A percentile compares a stretch with the other conserved stretches of the same genome.
phyloP scores from a whole-genome alignment of 2,329 filamentous ascomycete species.

The Epichloe typhina region DNA sequence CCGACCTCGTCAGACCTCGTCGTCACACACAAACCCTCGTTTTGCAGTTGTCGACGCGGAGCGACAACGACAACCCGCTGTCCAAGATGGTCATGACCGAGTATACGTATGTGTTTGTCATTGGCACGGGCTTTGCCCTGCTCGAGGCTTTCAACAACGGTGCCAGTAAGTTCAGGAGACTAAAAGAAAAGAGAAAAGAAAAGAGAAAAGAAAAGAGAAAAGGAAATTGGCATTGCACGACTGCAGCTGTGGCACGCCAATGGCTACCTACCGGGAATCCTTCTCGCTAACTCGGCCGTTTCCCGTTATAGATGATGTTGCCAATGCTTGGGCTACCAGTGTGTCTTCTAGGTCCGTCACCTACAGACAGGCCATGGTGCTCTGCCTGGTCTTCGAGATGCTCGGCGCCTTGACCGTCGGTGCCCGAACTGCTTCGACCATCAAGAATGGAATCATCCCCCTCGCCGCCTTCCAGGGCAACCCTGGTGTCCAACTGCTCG shows the following conservation, averaged over 20 bases:
- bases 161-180: constrained; percentile 44
- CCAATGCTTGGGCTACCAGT: constrained; percentile 70
- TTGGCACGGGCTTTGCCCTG: constrained; percentile 64
- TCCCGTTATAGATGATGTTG: constrained; percentile 55
- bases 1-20: background rate
- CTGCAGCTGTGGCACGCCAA: no score
- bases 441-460: constrained; percentile 62
- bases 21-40: background rate
- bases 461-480: constrained; percentile 41
- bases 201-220: background rate
- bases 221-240: no score
- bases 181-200: background rate
- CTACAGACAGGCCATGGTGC: constrained; percentile 53
- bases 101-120: constrained; percentile 61
- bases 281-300: constrained; percentile 4
- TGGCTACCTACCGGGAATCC: background rate
- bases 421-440: constrained; percentile 56
- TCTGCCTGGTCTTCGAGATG: constrained; percentile 53
- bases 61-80: background rate
- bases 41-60: background rate
- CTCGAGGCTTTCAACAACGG: constrained; percentile 71
- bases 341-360: constrained; percentile 64
- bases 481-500: constrained; percentile 54
- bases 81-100: constrained; percentile 42
- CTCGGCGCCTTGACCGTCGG: constrained; percentile 52